These are phyloP conservation scores for Hirschioporus abietinus DNA, from an alignment of 768 basidiomycete species.

Conservation along the genomic window DNA sequence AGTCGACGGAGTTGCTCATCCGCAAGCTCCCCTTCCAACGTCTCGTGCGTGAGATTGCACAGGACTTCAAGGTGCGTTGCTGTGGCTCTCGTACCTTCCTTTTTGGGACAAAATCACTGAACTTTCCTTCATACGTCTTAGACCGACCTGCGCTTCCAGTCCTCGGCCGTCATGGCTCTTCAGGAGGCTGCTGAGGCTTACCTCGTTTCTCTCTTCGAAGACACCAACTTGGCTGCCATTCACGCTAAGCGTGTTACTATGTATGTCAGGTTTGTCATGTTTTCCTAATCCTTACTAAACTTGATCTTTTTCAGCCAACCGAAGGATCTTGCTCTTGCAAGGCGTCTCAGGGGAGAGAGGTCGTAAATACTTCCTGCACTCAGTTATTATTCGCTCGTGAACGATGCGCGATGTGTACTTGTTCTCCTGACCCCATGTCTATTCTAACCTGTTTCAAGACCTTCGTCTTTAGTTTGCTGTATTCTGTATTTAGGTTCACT, in stretches of 20 bases:
- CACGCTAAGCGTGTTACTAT: constrained; percentile 79
- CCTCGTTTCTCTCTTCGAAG: constrained; percentile 81
- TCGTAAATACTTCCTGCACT: constrained; percentile 38
- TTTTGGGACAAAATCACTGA: constrained; percentile 9
- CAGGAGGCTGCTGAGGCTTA: constrained; percentile 92
- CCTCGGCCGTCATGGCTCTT: constrained; percentile 88
- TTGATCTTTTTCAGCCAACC: constrained; percentile 51
- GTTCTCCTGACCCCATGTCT: background rate
- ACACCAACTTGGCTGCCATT: constrained; percentile 89
- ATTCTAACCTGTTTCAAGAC: background rate
- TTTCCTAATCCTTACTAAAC: constrained; percentile 9
- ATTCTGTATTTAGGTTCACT: background rate
- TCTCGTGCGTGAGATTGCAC: constrained; percentile 94
- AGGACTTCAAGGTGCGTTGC: constrained; percentile 80
- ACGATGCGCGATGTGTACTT: background rate
- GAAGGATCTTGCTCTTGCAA: constrained; percentile 83
- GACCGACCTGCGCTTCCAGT: constrained; percentile 94
- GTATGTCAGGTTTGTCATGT: constrained; percentile 28
- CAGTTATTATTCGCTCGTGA: background rate
- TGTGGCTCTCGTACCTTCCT: constrained; percentile 4
- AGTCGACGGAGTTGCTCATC: constrained; percentile 98
- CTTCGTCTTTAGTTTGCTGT: background rate
- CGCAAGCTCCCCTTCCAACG: constrained; percentile 99
- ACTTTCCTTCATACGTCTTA: constrained; percentile 22
- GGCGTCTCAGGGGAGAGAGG: constrained; percentile 83